These are phyloP conservation scores for Quercus rubra DNA, from an alignment of 306 rosid species.

Conservation along the genomic window DNA sequence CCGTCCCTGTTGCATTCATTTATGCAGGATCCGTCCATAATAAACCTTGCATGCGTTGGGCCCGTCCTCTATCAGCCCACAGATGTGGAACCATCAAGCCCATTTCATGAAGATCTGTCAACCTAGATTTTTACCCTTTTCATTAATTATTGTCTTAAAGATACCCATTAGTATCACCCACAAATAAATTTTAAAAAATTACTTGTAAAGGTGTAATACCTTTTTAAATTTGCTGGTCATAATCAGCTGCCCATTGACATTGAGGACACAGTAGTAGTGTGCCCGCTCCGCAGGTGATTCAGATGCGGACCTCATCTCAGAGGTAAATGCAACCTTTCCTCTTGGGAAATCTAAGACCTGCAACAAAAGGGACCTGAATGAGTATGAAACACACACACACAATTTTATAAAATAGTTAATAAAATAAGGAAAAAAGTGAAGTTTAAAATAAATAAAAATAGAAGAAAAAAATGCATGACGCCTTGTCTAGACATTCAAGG, in stretches of 20 bases:
- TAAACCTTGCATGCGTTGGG: too few species aligned
- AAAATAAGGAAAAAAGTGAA: not conserved
- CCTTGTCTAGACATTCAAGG: too few species aligned
- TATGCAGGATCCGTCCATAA: too few species aligned
- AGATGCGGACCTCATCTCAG: conserved; percentile 51
- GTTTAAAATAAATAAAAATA: not conserved
- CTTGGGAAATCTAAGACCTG: conserved; percentile 72
- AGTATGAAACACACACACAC: too few species aligned
- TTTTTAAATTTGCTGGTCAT: conserved; percentile 31
- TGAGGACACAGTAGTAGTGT: conserved; percentile 73
- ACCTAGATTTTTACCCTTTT: too few species aligned
- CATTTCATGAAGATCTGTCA: too few species aligned
- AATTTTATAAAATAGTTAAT: too few species aligned
- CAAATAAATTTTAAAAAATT: not conserved
- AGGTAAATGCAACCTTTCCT: conserved; percentile 56
- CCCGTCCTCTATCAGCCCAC: too few species aligned
- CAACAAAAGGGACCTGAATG: not conserved
- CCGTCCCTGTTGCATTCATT: too few species aligned
- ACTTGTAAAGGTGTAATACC: conserved; percentile 32
- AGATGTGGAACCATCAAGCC: too few species aligned
- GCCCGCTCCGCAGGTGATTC: conserved; percentile 46
- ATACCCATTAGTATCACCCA: too few species aligned
- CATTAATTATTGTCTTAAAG: too few species aligned
- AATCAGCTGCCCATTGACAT: conserved; percentile 53
- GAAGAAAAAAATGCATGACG: not conserved